Evolutionary conservation across 1,139 yeast species (phyloP), one percentile per base, ranked within the genome.

Genomic region (Yamadazyma taylorii): DNA sequence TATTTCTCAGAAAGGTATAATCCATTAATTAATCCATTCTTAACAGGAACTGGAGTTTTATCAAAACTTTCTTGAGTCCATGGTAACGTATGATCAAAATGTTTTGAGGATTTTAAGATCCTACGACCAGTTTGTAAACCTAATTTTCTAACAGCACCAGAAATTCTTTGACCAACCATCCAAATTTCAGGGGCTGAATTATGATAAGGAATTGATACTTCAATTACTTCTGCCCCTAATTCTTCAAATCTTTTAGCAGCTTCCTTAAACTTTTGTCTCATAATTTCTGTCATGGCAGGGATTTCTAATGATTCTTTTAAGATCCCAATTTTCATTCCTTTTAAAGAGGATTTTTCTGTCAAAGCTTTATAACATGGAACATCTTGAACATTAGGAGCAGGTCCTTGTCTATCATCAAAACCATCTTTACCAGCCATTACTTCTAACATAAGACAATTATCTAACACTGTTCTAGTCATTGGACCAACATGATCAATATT

Each of bases 21-120:
- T 2, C 67, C 69, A 28, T 58, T 60, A 28, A 58, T 51, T 15
- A 60, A 40, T 15, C 52, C 53, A 30, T 57, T 58, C 35, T 59
- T 57, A 13, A 53, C 55, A 5, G 59, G 52, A 14, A 57, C 57
- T 11, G 57, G 59, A n/a, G 58, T 53, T 31, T 52, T 45, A 33
- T 59, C 56, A 42, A 61, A 59, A 13, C 43, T 37, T 11, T 53
- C 56, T 40, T 61, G 66, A 17, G 42, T 38, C 37, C 38, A 36
- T 15, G 47, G 46, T 8, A 42, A 35, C 3, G 28, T 12, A 28
- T 40, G 40, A 17, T 40, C 44, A 8, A 38, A 25, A 15, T 12
- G 24, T 16, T 40, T 35, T 10, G 46, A 27, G 7, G 46, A 40
- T 19, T 42, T 42, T 5, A 42, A 11, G 11, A 38, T 29, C 17